These are phyloP conservation scores for Metschnikowia kunwiensis DNA, from an alignment of 805 yeast species.

Conservation along the genomic window DNA sequence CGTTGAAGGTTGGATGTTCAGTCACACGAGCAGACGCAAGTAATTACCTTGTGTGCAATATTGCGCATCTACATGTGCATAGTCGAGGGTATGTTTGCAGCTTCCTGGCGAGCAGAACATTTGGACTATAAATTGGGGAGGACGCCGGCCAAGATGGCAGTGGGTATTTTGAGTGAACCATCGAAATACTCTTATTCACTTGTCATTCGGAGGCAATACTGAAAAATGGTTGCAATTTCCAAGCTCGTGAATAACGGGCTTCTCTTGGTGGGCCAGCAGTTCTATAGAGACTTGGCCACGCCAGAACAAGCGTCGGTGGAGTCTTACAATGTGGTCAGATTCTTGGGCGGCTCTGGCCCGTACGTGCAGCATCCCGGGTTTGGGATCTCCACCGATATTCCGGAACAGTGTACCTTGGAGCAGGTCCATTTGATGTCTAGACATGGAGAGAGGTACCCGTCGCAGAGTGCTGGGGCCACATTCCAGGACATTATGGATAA, in stretches of 20 bases:
- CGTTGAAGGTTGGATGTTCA: too few relatives aligned
- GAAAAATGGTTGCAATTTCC: conserved; percentile 17
- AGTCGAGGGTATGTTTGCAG: too few relatives aligned
- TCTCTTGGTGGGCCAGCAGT: conserved; percentile 26
- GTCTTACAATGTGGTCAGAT: conserved; percentile 48
- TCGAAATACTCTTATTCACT: too few relatives aligned
- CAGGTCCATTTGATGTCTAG: conserved; percentile 72
- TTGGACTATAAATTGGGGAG: too few relatives aligned
- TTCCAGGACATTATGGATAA: conserved; percentile 27
- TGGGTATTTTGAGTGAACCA: too few relatives aligned
- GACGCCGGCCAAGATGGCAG: too few relatives aligned
- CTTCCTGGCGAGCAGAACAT: too few relatives aligned
- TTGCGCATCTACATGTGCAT: too few relatives aligned
- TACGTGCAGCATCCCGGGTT: conserved; percentile 49
- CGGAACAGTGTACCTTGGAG: conserved; percentile 50
- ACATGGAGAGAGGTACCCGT: conserved; percentile 75
- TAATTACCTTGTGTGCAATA: too few relatives aligned
- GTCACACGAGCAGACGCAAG: too few relatives aligned
- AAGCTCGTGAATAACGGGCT: conserved; percentile 30
- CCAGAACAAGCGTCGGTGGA: conserved; percentile 41
- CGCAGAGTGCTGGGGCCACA: conserved; percentile 26
- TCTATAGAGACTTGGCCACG: conserved; percentile 32
- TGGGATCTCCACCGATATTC: conserved; percentile 49
- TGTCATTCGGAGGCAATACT: too few relatives aligned
- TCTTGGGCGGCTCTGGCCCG: conserved; percentile 55